A percentile compares a stretch with the other conserved stretches of the same genome.
These are phyloP conservation scores for Ceratocystis destructans DNA, from an alignment of 2,329 filamentous ascomycete genomes.

Conservation along the genomic window DNA sequence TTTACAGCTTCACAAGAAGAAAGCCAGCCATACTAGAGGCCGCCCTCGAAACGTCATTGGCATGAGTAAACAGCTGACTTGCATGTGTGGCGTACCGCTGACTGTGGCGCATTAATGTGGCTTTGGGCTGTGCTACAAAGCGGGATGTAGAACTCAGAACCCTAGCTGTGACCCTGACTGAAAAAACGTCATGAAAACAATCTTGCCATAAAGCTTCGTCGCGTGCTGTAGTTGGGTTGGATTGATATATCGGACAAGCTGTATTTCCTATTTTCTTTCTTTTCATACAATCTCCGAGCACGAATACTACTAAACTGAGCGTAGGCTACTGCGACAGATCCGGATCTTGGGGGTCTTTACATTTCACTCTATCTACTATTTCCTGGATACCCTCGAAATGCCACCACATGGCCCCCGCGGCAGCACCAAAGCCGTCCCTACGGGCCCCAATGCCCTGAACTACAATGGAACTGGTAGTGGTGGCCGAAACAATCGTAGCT, in stretches of 20 bases:
- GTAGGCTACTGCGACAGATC: neutral
- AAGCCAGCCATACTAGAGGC: neutral
- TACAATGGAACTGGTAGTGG: conserved; percentile 5
- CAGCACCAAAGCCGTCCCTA: conserved; percentile 4
- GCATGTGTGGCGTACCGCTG: neutral
- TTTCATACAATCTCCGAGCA: neutral
- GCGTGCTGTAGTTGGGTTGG: neutral
- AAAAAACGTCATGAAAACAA: neutral
- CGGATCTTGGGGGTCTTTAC: neutral
- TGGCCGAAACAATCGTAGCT: conserved; percentile 3
- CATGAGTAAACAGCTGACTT: neutral
- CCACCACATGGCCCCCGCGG: conserved; percentile 9
- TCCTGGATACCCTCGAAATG: neutral
- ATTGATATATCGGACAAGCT: no score
- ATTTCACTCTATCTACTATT: neutral
- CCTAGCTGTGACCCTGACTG: neutral
- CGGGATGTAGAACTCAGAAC: neutral
- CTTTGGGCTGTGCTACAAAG: neutral
- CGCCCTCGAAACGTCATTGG: neutral
- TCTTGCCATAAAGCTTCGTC: neutral
- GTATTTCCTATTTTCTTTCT: neutral
- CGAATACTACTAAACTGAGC: neutral
- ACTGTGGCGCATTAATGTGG: conserved; percentile 8
- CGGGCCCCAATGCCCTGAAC: conserved; percentile 5
- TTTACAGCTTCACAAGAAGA: neutral